Conservation (phyloP, 1,284 basidiomycete genomes). For the Moesziomyces sp. region DNA sequence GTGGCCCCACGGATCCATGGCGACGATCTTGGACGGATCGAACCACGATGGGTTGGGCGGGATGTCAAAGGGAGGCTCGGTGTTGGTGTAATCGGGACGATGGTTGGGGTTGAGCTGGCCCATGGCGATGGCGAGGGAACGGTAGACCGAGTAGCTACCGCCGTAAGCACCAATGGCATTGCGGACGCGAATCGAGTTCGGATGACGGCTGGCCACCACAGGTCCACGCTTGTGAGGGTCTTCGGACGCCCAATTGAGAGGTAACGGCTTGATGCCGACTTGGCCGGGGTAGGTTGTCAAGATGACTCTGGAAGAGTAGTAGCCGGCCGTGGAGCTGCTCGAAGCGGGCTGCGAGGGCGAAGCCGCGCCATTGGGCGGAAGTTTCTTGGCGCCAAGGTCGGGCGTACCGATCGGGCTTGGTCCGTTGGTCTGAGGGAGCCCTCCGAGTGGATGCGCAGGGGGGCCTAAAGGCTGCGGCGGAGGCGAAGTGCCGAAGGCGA, state of each 20-base stretch:
- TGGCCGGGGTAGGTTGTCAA: conserved; percentile 62
- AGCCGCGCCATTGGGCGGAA: conserved; percentile 16
- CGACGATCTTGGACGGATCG: conserved; percentile 84
- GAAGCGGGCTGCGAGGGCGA: conserved; percentile 30
- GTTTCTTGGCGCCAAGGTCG: conserved; percentile 29
- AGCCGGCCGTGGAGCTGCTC: conserved; percentile 33
- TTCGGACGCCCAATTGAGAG: conserved; percentile 83
- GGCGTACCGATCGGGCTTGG: conserved; percentile 59
- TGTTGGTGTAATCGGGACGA: conserved; percentile 76
- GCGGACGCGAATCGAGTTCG: conserved; percentile 84
- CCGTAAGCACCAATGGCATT: conserved; percentile 95
- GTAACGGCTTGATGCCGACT: conserved; percentile 76
- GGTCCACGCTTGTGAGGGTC: conserved; percentile 80
- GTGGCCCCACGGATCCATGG: conserved; percentile 95
- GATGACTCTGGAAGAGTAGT: conserved; percentile 55
- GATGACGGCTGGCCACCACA: conserved; percentile 87
- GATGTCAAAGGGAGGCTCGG: conserved; percentile 87
- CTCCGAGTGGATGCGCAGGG: conserved; percentile 28
- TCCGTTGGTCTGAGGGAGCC: conserved; percentile 42
- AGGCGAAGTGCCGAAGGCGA: conserved; percentile 47
- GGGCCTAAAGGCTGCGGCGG: conserved; percentile 55
- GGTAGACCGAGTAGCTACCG: conserved; percentile 93
- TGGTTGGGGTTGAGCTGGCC: conserved; percentile 81
- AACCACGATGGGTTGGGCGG: conserved; percentile 85
- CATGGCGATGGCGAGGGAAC: conserved; percentile 80